Percentiles rank a stretch among this genome's conserved stretches.
Conservation (phyloP, 371 early-diverging fungal genomes). For the Basidiobolus meristosporus region DNA sequence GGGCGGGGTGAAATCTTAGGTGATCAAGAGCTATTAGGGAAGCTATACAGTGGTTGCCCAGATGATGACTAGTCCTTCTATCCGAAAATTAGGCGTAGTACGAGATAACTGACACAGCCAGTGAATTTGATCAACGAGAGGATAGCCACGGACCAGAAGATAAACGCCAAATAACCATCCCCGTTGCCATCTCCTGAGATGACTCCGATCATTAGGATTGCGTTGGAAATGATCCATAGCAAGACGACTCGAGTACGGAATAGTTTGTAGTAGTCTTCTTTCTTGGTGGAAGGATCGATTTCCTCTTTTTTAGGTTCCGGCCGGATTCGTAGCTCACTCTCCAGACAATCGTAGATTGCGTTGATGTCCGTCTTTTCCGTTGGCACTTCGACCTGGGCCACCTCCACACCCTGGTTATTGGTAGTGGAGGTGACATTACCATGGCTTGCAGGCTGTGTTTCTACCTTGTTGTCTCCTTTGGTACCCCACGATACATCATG, state of each 20-base stretch:
- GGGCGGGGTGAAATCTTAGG: too few relatives aligned
- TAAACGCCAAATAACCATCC: slow-evolving; percentile 51
- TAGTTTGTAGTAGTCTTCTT: slow-evolving; percentile 74
- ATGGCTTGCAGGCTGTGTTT: slow-evolving; percentile 5
- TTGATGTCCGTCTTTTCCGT: slow-evolving; percentile 19
- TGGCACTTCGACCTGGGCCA: slow-evolving; percentile 12
- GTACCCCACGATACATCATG: slow-evolving; percentile 82
- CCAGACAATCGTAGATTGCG: slow-evolving; percentile 39
- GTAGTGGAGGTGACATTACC: slow-evolving; percentile 32
- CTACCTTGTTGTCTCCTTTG: slow-evolving; percentile 49
- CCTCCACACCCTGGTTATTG: slow-evolving; percentile 12
- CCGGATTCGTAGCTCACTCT: slow-evolving; percentile 18
- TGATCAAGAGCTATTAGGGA: too few relatives aligned
- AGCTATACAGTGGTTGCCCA: too few relatives aligned
- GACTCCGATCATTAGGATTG: slow-evolving; percentile 35
- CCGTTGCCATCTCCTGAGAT: slow-evolving; percentile 9
- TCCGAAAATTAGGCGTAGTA: slow-evolving; percentile 5
- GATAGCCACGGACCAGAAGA: slow-evolving; percentile 76
- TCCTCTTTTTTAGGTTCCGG: slow-evolving; percentile 18
- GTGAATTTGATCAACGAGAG: slow-evolving; percentile 63
- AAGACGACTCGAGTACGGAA: slow-evolving; percentile 77
- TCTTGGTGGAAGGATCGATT: slow-evolving; percentile 57
- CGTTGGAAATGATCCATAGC: slow-evolving; percentile 70
- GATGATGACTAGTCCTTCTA: too few relatives aligned
- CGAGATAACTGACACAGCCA: slow-evolving; percentile 53